Base-by-base conservation (phyloP, 805 yeast species). In the Millerago galiae region DNA sequence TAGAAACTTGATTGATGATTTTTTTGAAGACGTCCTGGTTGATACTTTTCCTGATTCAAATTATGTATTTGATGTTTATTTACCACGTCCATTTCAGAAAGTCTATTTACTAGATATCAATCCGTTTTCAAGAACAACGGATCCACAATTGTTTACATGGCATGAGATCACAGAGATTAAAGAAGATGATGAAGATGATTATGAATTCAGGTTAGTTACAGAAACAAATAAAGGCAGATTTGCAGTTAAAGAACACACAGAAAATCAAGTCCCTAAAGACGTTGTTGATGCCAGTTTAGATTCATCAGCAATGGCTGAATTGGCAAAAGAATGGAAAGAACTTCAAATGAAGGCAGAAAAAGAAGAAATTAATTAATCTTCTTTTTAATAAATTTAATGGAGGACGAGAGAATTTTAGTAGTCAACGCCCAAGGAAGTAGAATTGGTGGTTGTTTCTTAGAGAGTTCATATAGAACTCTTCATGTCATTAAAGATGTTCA, bases 251-350 rank as follows among this genome's bases (percentile, higher is more conserved):
- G 95, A 87, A 38, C 91, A 87, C 56, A 77, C 95, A 2, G 95
- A 91, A 53, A 87, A 81, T 59, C 90, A 86, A 55, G 96, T 93
- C 3, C 99, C 99, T 0, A 71, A 75, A 40, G 99, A 93, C 55
- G 78, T 93, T 16, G 83, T 93, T 4, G 93, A 88, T 58, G 96
- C 96, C 2, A 71, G 85, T 28, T 54, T 78, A 52, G 80, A 83
- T 51, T 74, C 90, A 0, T 69, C 72, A 16, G 74, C 83, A 0
- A 81, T 88, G 74, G 79, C 76, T 11, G 89, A 83, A 39, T 63
- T 85, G 48, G 78, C 84, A 1, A 69, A 69, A 45, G 70, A 77
- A 44, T 83, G 88, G 88, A 58, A 62, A 31, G 71, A 71, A 37
- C 45, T 71, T 34, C 58, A 67, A 34, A 41, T 53, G 49, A 56